Percentiles rank a stretch among this genome's conserved stretches.
Evolutionary conservation across 768 basidiomycete species (phyloP).

Genomic region (Hebeloma cylindrosporum): DNA sequence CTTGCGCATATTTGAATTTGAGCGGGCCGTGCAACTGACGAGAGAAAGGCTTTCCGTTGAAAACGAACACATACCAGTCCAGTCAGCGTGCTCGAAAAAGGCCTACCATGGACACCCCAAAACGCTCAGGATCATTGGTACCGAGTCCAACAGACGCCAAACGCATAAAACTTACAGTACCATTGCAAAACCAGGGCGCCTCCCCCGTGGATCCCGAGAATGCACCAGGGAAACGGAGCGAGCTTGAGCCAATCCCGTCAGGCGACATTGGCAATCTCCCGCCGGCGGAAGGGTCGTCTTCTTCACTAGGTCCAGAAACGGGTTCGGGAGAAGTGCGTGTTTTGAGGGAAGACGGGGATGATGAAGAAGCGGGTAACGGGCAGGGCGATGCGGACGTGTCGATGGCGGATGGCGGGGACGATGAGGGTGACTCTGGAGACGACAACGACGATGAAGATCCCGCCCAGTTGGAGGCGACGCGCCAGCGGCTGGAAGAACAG

Average conservation of each 20-base stretch:
- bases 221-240: slow-evolving; percentile 84
- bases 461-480: slow-evolving; percentile 78
- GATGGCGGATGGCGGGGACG: slow-evolving; percentile 78
- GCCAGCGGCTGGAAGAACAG: slow-evolving; percentile 78
- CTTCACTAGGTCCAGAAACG: slow-evolving; percentile 39
- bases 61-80: slow-evolving; percentile 6
- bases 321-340: slow-evolving; percentile 42
- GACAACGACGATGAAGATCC: slow-evolving; percentile 87
- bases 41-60: slow-evolving; percentile 9
- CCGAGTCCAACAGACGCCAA: slow-evolving; percentile 54
- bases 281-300: slow-evolving; percentile 36
- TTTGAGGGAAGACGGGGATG: slow-evolving; percentile 58
- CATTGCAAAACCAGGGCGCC: slow-evolving; percentile 60
- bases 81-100: not conserved
- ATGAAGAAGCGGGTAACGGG: slow-evolving; percentile 48
- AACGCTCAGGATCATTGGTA: slow-evolving; percentile 60
- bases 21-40: slow-evolving; percentile 13
- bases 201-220: slow-evolving; percentile 74
- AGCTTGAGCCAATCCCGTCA: slow-evolving; percentile 80
- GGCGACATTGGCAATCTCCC: slow-evolving; percentile 78
- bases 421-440: slow-evolving; percentile 75
- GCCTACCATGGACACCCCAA: slow-evolving; percentile 57
- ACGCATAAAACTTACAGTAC: slow-evolving; percentile 56
- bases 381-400: slow-evolving; percentile 47
- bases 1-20: slow-evolving; percentile 13